Evolutionary conservation across 176 grass and related monocot genomes (phyloP), one percentile per base, ranked within the genome.

Genomic region (barley (Hordeum vulgare)): DNA sequence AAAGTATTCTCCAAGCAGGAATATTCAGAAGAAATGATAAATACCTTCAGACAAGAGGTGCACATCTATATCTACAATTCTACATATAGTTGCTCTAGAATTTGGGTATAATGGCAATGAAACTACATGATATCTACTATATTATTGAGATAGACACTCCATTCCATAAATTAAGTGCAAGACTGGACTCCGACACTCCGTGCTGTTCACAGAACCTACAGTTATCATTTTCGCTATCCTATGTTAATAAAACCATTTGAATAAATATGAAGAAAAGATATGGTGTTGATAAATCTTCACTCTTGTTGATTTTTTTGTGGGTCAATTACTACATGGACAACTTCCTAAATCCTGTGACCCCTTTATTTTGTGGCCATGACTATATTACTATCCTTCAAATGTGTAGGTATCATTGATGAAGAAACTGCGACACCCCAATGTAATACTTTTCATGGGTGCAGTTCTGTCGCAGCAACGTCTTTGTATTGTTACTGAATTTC

Each of bases 31-130:
- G 96, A 98, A 56, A 77, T 93, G 77, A 84, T 98, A 89, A 77
- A 80, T 66, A 90, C 85, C 42, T 98, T 98, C 87, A 98, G 88
- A 86, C 93, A 95, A 91, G 96, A 98, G 93, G 96, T 98, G 85
- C 7, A 74, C 40, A 80, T 70, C 59, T 53, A 60, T 91, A 49
- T 49, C 3, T 81, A 74, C 23, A 28, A 31, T 31, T 31, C 3
- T 31, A 71, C 34, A 24, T 57, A 28, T 15, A 71, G 4, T 40
- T 21, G 40, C 31, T 73, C 27, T 34, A 18, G 35, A 86, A 58
- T 20, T 33, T 41, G 14, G 24, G 1, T 75, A 17, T 14, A 41
- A 34, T 75, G 1, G 41, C 5, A 57, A 23, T 25, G 0, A 1
- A 74, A 80, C 42, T 63, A 8, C 47, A 41, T 76, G 11, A 10